Base-by-base conservation (phyloP, 352 stramenopile species). In the Phytopythium mirpurense region DNA sequence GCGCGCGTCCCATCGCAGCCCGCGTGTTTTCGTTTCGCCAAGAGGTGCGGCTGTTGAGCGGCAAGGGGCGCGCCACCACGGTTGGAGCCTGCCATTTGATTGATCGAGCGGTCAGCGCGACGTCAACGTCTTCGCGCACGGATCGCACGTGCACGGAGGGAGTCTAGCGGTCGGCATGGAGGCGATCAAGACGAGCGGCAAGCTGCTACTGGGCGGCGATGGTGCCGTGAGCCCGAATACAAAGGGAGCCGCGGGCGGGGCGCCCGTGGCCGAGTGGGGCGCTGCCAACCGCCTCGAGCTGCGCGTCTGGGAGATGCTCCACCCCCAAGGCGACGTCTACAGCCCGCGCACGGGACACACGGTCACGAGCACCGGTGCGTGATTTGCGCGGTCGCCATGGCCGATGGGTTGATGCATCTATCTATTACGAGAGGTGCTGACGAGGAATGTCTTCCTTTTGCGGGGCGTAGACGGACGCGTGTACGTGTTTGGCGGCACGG, bases 401-500 rank as follows among this genome's bases (percentile, higher is more conserved):
- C n/a, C n/a, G n/a, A n/a, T n/a, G n/a, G n/a, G n/a, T n/a, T n/a
- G n/a, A n/a, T n/a, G n/a, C n/a, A n/a, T n/a, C n/a, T n/a, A n/a
- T n/a, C n/a, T n/a, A n/a, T n/a, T n/a, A n/a, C n/a, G n/a, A n/a
- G n/a, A n/a, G n/a, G n/a, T n/a, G n/a, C n/a, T n/a, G n/a, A n/a
- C n/a, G n/a, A n/a, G n/a, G n/a, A n/a, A n/a, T n/a, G n/a, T n/a
- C n/a, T n/a, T n/a, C n/a, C n/a, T n/a, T n/a, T 14, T 68, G 27
- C 34, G 48, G 41, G 8, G 27, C 12, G 15, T 60, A 90, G 78
- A 87, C 62, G 74, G 72, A 27, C 64, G 58, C 43, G 62, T 95
- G 41, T 94, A 91, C 57, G 79, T 95, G 16, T 95, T 95, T 72
- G 85, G 85, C 14, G 85, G 85, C 57, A 95, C 85, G 23, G 85